These are phyloP conservation scores for Gamsiella multidivaricata DNA, from an alignment of 192 early-diverging fungal species.

Conservation along the genomic window DNA sequence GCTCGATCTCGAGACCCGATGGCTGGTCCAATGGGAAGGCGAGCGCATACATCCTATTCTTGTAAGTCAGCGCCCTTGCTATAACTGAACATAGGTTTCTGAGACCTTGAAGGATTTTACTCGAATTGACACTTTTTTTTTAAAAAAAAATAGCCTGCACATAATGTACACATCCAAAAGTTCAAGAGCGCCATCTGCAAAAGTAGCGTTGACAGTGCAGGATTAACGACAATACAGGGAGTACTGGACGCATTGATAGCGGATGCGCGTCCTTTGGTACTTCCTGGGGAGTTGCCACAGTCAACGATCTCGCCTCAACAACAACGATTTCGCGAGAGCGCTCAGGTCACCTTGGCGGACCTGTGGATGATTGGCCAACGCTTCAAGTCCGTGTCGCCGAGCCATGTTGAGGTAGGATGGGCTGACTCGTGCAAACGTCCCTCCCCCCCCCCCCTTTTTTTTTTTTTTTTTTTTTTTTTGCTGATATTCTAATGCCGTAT, in stretches of 20 bases:
- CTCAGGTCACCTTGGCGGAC: slow-evolving; percentile 35
- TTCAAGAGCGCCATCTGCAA: slow-evolving; percentile 29
- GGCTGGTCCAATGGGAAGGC: slow-evolving; percentile 50
- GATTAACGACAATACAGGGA: background rate
- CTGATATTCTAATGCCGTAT: background rate
- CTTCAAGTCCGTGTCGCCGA: slow-evolving; percentile 40
- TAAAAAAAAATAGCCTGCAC: slow-evolving; percentile 31
- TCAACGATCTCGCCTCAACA: slow-evolving; percentile 15
- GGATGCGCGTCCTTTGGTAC: slow-evolving; percentile 26
- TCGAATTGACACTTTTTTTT: background rate
- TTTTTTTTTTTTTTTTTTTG: slow-evolving; percentile 14
- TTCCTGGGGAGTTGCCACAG: slow-evolving; percentile 21
- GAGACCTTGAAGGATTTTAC: too few relatives aligned
- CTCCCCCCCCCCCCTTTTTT: too few relatives aligned
- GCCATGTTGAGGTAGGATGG: slow-evolving; percentile 31
- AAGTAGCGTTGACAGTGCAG: background rate
- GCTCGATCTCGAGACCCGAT: slow-evolving; percentile 44
- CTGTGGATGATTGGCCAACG: slow-evolving; percentile 52
- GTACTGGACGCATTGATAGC: slow-evolving; percentile 30
- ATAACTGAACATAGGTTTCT: too few relatives aligned
- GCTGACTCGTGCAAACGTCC: too few relatives aligned
- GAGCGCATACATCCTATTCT: slow-evolving; percentile 28
- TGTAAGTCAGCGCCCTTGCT: slow-evolving; percentile 9
- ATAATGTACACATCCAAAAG: slow-evolving; percentile 15
- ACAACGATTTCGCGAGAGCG: slow-evolving; percentile 28